Base-by-base conservation (phyloP, 2,329 filamentous ascomycete species). In the Aspergillus brasiliensis region DNA sequence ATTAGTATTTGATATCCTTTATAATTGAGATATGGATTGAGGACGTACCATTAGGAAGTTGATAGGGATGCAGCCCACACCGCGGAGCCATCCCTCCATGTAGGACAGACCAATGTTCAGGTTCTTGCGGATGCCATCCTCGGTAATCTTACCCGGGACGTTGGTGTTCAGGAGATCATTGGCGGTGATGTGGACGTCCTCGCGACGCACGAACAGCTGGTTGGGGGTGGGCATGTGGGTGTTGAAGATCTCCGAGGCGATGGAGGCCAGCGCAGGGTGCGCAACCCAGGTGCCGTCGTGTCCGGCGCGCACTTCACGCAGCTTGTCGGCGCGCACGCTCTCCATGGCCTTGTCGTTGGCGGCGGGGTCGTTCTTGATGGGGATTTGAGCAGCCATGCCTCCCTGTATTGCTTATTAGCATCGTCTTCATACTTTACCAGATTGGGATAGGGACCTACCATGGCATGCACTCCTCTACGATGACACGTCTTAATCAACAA, bases 81-180 rank as follows among this genome's bases (percentile, higher is more conserved):
- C 95, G 63, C 93, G 90, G 62, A 98, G 84, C 95, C 95, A 99
- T 63, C 92, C 95, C 81, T 99, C 95, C 94, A 98, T 99, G 81
- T 99, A 99, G 54, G 91, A 90, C 5, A 99, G 86, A 40, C 94
- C 95, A 67, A 99, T 98, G 81, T 92, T 94, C 66, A 99, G 84
- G 82, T 98, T 99, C 88, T 97, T 97, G 74, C 91, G 88, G 81
- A 99, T 97, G 59, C 95, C 95, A 5, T 89, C 92, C 78, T 98
- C 94, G 69, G 94, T 97, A 75, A 99, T 85, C 75, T 87, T 85
- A 25, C 95, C 95, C 6, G 94, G 92, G 1, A 98, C 91, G 72
- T 98, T 98, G 91, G 97, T 98, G 85, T 98, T 98, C 61, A 98
- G 86, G 56, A 99, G 85, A 73, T 98, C 95, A 71, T 95, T 96